Base-by-base conservation (phyloP, 2,329 filamentous ascomycete species). In the Claviceps monticola region DNA sequence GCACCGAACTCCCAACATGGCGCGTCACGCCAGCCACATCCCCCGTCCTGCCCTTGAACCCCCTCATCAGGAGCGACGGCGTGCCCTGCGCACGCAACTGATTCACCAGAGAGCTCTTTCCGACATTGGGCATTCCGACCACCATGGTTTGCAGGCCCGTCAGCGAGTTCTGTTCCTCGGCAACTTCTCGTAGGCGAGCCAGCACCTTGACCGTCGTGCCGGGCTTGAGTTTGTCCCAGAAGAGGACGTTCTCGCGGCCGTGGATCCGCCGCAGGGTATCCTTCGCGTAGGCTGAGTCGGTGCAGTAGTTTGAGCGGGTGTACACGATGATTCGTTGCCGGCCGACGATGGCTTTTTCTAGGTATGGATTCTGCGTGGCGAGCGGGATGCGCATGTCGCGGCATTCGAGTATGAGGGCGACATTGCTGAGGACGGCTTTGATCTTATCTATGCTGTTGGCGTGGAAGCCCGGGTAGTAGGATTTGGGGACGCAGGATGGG, bases 61-160 rank as follows among this genome's bases (percentile, higher is more conserved):
- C 23, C 44, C 2, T 26, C 21, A 14, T 16, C 11, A 21, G 7
- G 42, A 21, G 11, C 21, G 62, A 1, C 63, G 76, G 42, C 88
- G 88, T 17, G 76, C 72, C 42, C 74, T 78, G 19, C 93, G 83
- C 48, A 97, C 93, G 83, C 48, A 97, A 76, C 16, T 83, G 79
- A 66, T 98, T 98, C 43, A 98, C 79, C n/a, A 98, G 74, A 1
- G 90, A 89, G 46, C 88, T 95, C 69, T 98, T 98, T 38, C 93
- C 93, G 0, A 95, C 88, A 64, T 98, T 98, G 38, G 93, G 93
- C 90, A 98, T 96, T 51, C 93, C 93, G 14, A 97, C 90, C 1
- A 97, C 80, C 66, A 98, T 78, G 52, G 89, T 79, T 48, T 89
- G 80, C 58, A 88, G 78, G n/a, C 89, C 90, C 7, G 86, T 83